Evolutionary conservation across 768 basidiomycete species (phyloP).

Genomic region (Amanita fuliginea): DNA sequence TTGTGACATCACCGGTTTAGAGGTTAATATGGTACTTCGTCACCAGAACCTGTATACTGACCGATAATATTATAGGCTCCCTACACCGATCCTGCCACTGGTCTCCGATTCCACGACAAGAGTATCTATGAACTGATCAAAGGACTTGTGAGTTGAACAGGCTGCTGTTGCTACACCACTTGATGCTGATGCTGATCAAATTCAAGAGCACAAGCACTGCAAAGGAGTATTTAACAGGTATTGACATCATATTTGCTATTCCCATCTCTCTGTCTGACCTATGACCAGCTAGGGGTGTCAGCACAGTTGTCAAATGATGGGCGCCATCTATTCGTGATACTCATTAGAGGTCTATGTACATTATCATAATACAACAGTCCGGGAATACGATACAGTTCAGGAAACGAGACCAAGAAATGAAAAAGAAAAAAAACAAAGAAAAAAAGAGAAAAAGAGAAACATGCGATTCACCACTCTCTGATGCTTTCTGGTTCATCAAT

Average conservation of each 20-base stretch:
- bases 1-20: slow-evolving; percentile 81
- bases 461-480: background rate
- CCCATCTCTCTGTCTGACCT: slow-evolving; percentile 7
- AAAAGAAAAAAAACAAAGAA: background rate
- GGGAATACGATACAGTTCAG: background rate
- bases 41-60: background rate
- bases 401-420: background rate
- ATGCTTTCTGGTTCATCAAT: slow-evolving; percentile 45
- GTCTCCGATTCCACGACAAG: slow-evolving; percentile 76
- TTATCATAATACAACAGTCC: background rate
- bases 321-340: too few species aligned
- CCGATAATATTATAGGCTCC: slow-evolving; percentile 40
- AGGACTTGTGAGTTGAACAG: slow-evolving; percentile 39
- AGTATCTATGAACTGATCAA: slow-evolving; percentile 80
- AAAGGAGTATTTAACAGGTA: slow-evolving; percentile 66
- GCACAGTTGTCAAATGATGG: slow-evolving; percentile 25
- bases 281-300: slow-evolving; percentile 22
- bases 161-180: background rate
- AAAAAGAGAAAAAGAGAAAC: background rate
- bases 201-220: slow-evolving; percentile 56
- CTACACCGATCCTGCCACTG: slow-evolving; percentile 75
- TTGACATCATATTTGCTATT: slow-evolving; percentile 10
- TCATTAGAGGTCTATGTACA: background rate
- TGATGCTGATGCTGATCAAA: background rate
- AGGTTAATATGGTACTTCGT: slow-evolving; percentile 27